Evolutionary conservation across 257 asterid species (phyloP).

Genomic region (Jacaranda mimosifolia): DNA sequence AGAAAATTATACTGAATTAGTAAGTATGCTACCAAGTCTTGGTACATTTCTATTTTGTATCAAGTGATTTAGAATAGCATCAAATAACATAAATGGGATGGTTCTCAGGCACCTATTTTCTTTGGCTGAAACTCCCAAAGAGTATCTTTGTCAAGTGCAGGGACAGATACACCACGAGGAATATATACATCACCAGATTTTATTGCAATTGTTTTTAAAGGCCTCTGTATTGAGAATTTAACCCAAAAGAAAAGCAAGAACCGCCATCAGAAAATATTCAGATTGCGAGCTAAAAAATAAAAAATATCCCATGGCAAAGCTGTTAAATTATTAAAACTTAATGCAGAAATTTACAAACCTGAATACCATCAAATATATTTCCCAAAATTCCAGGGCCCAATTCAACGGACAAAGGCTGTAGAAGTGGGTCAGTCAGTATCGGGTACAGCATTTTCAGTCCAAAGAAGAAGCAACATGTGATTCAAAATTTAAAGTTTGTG

Average conservation of each 20-base stretch:
- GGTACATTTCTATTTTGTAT: constrained; percentile 21
- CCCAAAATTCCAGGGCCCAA: constrained; percentile 98
- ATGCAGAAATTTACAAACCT: constrained; percentile 56
- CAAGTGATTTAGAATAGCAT: neutral
- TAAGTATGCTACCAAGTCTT: constrained; percentile 15
- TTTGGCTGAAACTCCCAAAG: constrained; percentile 97
- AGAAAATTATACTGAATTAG: constrained; percentile 29
- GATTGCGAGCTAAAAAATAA: constrained; percentile 16
- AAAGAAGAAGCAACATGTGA: neutral
- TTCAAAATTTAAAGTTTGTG: constrained; percentile 20
- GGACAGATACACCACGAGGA: constrained; percentile 99
- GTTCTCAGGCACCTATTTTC: constrained; percentile 69
- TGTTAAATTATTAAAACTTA: neutral
- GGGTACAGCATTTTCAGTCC: neutral
- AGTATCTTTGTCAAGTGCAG: constrained; percentile 93
- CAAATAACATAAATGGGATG: constrained; percentile 16
- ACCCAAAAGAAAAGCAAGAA: constrained; percentile 31
- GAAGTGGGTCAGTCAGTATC: constrained; percentile 20
- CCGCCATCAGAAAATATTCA: constrained; percentile 18
- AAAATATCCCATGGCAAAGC: constrained; percentile 13
- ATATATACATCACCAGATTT: constrained; percentile 98
- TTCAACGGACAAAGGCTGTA: constrained; percentile 96
- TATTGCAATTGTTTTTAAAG: constrained; percentile 92
- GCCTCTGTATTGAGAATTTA: constrained; percentile 73
- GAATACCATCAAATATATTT: constrained; percentile 95